phyloP scores from a whole-genome alignment of 164 flowering plant genomes.

The Kingdonia uniflora region DNA sequence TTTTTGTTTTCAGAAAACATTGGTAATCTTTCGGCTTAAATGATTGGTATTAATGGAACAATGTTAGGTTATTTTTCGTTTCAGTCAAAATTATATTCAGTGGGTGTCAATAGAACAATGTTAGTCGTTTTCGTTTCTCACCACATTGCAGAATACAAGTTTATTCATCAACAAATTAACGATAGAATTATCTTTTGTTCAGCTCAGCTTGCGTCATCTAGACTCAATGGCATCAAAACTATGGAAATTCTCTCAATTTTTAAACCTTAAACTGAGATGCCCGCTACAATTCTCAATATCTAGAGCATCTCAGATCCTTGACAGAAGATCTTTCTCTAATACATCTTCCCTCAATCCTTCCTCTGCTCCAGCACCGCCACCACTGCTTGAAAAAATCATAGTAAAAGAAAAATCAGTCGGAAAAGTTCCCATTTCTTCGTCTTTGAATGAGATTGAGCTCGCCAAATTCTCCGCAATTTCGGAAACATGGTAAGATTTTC shows the following conservation, averaged over 20 bases:
- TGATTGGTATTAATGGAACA: too few relatives aligned
- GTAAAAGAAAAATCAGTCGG: neutral
- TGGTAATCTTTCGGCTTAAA: too few relatives aligned
- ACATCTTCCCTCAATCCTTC: slow-evolving; percentile 9
- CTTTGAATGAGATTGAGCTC: slow-evolving; percentile 58
- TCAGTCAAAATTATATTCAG: too few relatives aligned
- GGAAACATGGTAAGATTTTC: slow-evolving; percentile 53
- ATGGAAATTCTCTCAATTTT: slow-evolving; percentile 6
- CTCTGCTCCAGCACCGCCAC: slow-evolving; percentile 7
- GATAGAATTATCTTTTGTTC: too few relatives aligned
- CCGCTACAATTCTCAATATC: slow-evolving; percentile 6
- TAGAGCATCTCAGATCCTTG: slow-evolving; percentile 6
- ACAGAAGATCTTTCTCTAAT: slow-evolving; percentile 13
- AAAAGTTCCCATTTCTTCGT: slow-evolving; percentile 24
- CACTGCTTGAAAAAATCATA: neutral
- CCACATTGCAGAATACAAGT: too few relatives aligned
- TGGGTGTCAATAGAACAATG: too few relatives aligned
- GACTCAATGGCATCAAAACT: slow-evolving; percentile 14
- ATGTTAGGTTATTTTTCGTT: too few relatives aligned
- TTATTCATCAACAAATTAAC: too few relatives aligned
- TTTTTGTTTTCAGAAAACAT: too few relatives aligned
- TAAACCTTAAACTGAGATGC: slow-evolving; percentile 5
- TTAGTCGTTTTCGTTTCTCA: too few relatives aligned
- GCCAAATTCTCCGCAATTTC: slow-evolving; percentile 82
- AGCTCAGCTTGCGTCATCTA: too few relatives aligned